phyloP scores from a whole-genome alignment of 306 rosid genomes.

The Boehmeria nivea region DNA sequence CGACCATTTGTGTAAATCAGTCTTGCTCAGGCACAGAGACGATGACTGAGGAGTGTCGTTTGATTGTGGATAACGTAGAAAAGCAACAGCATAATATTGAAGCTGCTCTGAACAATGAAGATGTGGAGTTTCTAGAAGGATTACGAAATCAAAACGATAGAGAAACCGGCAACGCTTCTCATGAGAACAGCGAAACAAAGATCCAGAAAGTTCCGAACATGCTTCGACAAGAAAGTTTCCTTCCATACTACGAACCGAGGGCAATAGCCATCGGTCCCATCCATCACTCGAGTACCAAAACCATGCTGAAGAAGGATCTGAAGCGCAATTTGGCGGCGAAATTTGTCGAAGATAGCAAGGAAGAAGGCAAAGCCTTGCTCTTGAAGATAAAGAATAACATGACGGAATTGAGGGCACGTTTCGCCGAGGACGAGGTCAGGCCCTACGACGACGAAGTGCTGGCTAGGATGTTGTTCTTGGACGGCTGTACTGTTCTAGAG shows the following conservation, averaged over 20 bases:
- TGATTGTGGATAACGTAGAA: too few species aligned
- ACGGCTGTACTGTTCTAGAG: slow-evolving; percentile 2
- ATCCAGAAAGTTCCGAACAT: background rate
- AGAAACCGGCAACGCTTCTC: too few species aligned
- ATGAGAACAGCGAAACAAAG: background rate
- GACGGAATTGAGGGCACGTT: background rate
- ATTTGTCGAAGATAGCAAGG: background rate
- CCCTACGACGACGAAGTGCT: background rate
- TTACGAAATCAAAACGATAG: too few species aligned
- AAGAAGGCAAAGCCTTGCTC: background rate
- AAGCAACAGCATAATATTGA: too few species aligned
- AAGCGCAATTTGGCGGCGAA: background rate
- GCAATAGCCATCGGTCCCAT: background rate
- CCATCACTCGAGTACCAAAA: background rate
- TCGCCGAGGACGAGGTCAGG: background rate
- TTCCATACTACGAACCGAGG: background rate
- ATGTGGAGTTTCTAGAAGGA: too few species aligned
- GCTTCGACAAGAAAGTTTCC: background rate
- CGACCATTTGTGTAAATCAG: too few species aligned
- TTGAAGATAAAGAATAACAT: background rate
- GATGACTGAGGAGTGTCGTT: too few species aligned
- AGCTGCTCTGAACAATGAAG: too few species aligned
- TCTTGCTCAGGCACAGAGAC: too few species aligned
- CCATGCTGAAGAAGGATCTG: background rate
- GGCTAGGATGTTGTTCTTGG: background rate